These are phyloP conservation scores for Bocquillonia castaneifolia DNA, from an alignment of 441 rosid species.

Conservation along the genomic window DNA sequence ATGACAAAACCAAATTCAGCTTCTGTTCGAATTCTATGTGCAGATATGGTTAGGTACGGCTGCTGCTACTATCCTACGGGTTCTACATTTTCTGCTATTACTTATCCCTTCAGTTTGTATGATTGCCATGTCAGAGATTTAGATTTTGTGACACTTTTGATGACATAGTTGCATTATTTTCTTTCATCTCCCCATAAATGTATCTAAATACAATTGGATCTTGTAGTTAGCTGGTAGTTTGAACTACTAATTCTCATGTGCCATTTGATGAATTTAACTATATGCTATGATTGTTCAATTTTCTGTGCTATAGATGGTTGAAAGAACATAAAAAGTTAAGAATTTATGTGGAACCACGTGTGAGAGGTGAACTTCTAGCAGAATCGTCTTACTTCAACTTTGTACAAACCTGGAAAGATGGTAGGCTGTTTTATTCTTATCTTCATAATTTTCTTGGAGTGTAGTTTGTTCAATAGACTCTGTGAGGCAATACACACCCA, in stretches of 20 bases:
- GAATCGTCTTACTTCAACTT: conserved; percentile 75
- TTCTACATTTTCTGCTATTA: neutral
- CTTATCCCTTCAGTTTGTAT: neutral
- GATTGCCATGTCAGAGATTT: conserved; percentile 2
- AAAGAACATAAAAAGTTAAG: conserved; percentile 59
- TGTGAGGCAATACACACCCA: conserved; percentile 9
- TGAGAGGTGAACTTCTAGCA: conserved; percentile 61
- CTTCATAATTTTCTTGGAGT: neutral
- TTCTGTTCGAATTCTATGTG: conserved; percentile 71
- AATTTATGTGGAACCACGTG: conserved; percentile 87
- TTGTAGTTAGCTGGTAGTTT: neutral
- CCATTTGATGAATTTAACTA: neutral
- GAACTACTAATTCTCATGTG: neutral
- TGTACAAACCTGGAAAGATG: conserved; percentile 88
- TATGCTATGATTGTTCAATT: conserved; percentile 9
- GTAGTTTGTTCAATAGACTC: conserved; percentile 3
- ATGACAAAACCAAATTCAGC: conserved; percentile 84
- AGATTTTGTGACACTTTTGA: neutral
- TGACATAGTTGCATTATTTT: neutral
- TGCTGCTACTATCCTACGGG: neutral
- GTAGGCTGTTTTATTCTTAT: conserved; percentile 37
- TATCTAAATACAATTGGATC: neutral
- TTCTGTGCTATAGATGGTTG: conserved; percentile 73
- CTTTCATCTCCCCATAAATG: too few species aligned
- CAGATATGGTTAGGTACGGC: conserved; percentile 78